Conservation (phyloP, 768 basidiomycete genomes). For the Neoboletus magnificus region DNA sequence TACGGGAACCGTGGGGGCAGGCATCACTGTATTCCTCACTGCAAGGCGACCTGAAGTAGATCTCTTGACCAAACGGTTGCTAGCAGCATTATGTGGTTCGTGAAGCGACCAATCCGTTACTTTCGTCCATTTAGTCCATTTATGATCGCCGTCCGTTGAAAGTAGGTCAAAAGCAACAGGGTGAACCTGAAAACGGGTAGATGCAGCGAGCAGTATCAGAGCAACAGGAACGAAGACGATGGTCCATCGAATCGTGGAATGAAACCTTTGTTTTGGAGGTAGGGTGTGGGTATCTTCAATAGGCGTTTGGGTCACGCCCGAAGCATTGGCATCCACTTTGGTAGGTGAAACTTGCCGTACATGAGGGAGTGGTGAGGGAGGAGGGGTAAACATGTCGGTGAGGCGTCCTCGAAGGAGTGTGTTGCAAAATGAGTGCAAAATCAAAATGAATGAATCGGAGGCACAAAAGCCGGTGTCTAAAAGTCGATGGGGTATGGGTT, state of each 20-base stretch:
- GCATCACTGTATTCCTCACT: constrained; percentile 11
- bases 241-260: constrained; percentile 41
- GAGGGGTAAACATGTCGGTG: constrained; percentile 39
- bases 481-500: neutral
- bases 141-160: constrained; percentile 23
- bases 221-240: constrained; percentile 54
- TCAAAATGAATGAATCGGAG: constrained; percentile 11
- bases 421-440: constrained; percentile 29
- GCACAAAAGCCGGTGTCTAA: constrained; percentile 7
- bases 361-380: constrained; percentile 39
- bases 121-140: constrained; percentile 32
- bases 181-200: constrained; percentile 50
- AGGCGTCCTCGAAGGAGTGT: constrained; percentile 22
- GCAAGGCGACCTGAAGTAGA: neutral
- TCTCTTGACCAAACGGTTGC: constrained; percentile 8
- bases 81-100: constrained; percentile 35
- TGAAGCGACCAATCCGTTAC: constrained; percentile 40
- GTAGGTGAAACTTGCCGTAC: constrained; percentile 5
- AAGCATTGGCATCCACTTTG: neutral
- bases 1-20: constrained; percentile 27
- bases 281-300: neutral
- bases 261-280: constrained; percentile 37
- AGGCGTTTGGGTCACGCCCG: constrained; percentile 3
- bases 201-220: constrained; percentile 52
- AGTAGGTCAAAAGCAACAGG: constrained; percentile 45